Evolutionary conservation across 257 asterid species (phyloP).

Genomic region (Gentiana dahurica): DNA sequence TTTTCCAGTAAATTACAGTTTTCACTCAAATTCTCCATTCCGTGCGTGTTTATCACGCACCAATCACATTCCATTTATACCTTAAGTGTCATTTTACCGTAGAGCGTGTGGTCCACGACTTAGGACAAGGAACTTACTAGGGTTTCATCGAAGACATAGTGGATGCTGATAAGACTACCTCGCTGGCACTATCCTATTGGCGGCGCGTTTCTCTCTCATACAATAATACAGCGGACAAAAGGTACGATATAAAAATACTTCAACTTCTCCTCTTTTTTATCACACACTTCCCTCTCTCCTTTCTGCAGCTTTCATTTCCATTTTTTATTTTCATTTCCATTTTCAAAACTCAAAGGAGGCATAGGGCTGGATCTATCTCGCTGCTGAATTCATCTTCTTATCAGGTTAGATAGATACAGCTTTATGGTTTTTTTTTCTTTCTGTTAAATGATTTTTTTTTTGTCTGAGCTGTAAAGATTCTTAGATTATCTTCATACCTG

Average conservation of each 20-base stretch:
- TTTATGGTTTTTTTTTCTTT: too few species aligned
- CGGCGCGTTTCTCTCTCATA: neutral
- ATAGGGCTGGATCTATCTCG: too few species aligned
- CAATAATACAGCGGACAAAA: neutral
- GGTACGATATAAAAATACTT: constrained; percentile 4
- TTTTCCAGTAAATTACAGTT: neutral
- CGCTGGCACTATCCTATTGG: constrained; percentile 4
- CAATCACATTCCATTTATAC: neutral
- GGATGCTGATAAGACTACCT: constrained; percentile 4
- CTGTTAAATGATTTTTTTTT: too few species aligned
- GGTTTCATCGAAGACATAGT: constrained; percentile 7
- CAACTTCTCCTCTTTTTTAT: neutral
- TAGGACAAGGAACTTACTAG: constrained; percentile 7
- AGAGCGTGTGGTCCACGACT: neutral
- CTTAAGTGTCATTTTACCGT: neutral
- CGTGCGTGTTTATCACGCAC: neutral
- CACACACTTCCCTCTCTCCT: neutral
- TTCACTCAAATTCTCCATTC: too few species aligned
- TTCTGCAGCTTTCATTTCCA: neutral
- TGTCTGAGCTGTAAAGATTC: too few species aligned
- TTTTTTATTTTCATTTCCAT: neutral
- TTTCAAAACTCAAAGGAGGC: too few species aligned
- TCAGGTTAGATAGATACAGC: too few species aligned
- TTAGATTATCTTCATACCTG: too few species aligned
- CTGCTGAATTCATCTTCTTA: too few species aligned